phyloP scores from a whole-genome alignment of 345 rosid genomes.

The Clausena lansium region DNA sequence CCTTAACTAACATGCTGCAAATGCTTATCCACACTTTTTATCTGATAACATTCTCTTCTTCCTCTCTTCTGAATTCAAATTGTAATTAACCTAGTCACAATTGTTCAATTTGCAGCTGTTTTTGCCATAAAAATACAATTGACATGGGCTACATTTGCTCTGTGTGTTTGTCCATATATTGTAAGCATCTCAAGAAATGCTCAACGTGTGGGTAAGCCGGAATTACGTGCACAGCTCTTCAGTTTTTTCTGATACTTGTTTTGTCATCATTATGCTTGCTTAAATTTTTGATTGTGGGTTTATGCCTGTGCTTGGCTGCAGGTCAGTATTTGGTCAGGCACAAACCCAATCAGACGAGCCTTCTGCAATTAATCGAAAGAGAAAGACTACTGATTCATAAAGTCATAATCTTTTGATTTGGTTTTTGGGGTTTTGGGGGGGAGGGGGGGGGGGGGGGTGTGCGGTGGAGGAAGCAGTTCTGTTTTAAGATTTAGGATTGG shows the following conservation, averaged over 20 bases:
- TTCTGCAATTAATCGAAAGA: conserved; percentile 51
- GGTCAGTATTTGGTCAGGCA: conserved; percentile 81
- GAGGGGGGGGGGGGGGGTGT: too few relatives aligned
- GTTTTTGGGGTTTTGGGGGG: too few relatives aligned
- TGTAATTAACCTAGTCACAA: conserved; percentile 7
- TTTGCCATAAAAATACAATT: conserved; percentile 92
- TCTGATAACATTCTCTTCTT: background rate
- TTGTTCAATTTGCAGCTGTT: conserved; percentile 62
- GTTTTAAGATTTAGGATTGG: too few relatives aligned
- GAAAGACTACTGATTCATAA: conserved; percentile 11
- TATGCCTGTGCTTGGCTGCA: conserved; percentile 22
- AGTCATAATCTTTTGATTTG: too few relatives aligned
- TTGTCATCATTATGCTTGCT: background rate
- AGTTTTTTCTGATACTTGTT: background rate
- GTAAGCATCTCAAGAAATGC: conserved; percentile 90
- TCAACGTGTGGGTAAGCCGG: conserved; percentile 82
- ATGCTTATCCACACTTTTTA: background rate
- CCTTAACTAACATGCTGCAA: background rate
- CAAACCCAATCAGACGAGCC: conserved; percentile 67
- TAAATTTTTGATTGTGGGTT: background rate
- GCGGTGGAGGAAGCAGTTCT: too few relatives aligned
- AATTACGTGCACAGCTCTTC: background rate
- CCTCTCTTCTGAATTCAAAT: background rate
- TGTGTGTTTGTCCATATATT: conserved; percentile 90
- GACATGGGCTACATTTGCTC: conserved; percentile 97